phyloP scores from a whole-genome alignment of 148 eudicot genomes.

The Spergularia marina region DNA sequence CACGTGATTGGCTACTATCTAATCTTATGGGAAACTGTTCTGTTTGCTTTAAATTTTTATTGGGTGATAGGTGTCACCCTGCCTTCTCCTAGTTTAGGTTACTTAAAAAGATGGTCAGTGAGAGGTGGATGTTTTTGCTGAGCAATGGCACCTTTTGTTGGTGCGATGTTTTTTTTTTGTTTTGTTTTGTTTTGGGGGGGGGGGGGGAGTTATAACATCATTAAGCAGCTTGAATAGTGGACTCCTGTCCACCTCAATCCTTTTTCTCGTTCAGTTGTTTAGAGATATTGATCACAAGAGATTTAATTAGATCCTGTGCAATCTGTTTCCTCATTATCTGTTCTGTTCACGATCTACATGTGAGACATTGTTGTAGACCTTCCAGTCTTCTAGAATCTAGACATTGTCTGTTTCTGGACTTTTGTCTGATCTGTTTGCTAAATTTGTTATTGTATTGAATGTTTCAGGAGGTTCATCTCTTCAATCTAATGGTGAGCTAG shows the following conservation, averaged over 20 bases:
- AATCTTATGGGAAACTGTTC: not conserved
- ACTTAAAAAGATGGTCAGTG: too few relatives aligned
- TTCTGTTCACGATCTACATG: not conserved
- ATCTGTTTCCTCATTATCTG: not conserved
- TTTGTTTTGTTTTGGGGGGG: too few relatives aligned
- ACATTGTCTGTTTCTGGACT: not conserved
- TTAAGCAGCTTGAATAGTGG: not conserved
- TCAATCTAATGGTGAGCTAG: slow-evolving; percentile 35
- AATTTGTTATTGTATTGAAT: not conserved
- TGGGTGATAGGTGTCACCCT: not conserved
- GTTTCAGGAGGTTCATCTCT: slow-evolving; percentile 37
- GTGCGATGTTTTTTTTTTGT: not conserved
- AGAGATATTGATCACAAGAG: not conserved
- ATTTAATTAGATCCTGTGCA: not conserved
- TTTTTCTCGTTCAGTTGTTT: not conserved
- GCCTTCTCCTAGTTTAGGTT: not conserved
- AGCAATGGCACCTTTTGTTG: not conserved
- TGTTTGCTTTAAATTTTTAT: not conserved
- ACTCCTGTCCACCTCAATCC: not conserved
- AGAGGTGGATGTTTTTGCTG: not conserved
- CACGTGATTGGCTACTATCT: not conserved
- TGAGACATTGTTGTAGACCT: not conserved
- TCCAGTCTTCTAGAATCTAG: not conserved
- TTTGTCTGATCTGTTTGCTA: not conserved
- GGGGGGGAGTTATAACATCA: too few relatives aligned